Conservation (phyloP, 2,329 filamentous ascomycete genomes). For the Aspergillus japonicus region DNA sequence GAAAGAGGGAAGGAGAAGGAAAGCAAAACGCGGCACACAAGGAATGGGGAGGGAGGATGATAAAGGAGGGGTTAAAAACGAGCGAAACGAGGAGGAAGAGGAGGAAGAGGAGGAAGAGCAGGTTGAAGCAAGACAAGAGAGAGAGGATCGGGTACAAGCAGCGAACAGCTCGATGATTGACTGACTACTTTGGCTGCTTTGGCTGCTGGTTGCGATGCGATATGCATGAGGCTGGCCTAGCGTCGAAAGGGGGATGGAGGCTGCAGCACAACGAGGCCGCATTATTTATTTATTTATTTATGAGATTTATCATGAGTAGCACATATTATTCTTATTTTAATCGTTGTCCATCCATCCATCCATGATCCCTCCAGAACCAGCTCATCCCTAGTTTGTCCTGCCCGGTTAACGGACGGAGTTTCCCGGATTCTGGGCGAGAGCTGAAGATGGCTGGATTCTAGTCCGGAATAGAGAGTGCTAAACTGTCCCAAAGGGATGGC, state of each 20-base stretch:
- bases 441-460: not conserved
- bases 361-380: not conserved
- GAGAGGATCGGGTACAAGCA: not conserved
- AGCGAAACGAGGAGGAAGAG: conserved; percentile 8
- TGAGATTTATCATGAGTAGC: not conserved
- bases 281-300: not conserved
- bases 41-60: conserved; percentile 2
- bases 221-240: conserved; percentile 7
- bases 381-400: not conserved
- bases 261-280: conserved; percentile 12
- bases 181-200: not conserved
- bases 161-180: conserved; percentile 1
- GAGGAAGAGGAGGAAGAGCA: conserved; percentile 9
- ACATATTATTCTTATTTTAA: not conserved
- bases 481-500: not conserved
- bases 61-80: conserved; percentile 4
- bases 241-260: conserved; percentile 3
- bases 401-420: not conserved
- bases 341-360: not conserved
- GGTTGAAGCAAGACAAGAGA: conserved; percentile 7
- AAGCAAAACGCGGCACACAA: not conserved
- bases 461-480: no score
- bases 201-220: conserved; percentile 11
- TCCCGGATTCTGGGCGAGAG: not conserved
- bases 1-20: not conserved